Evolutionary conservation across 257 asterid genomes (phyloP).

Genomic region (Petunia secreta): DNA sequence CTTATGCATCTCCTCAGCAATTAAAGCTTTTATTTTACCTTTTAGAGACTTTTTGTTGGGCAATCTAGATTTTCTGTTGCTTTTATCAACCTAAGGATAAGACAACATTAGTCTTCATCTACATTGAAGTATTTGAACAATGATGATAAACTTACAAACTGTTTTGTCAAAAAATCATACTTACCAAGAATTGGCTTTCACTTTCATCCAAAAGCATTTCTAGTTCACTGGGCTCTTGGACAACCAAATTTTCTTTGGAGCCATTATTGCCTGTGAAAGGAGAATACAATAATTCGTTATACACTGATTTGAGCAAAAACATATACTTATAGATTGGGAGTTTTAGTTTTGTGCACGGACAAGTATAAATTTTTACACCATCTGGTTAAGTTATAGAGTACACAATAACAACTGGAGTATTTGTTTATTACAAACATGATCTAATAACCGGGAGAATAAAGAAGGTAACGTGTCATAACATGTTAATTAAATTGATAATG

Average conservation of each 20-base stretch:
- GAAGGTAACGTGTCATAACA: neutral
- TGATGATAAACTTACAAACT: neutral
- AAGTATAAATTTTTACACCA: neutral
- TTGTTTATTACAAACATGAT: neutral
- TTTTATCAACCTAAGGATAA: constrained; percentile 43
- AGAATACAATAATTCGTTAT: neutral
- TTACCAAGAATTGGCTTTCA: constrained; percentile 48
- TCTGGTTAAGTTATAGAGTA: neutral
- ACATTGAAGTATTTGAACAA: neutral
- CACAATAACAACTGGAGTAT: neutral
- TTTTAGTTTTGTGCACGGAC: neutral
- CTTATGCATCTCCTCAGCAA: constrained; percentile 45
- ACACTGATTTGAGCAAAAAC: neutral
- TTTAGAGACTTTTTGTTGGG: constrained; percentile 57
- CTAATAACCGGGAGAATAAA: no score
- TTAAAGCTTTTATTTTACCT: constrained; percentile 58
- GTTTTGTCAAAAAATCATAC: constrained; percentile 18
- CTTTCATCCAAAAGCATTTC: constrained; percentile 44
- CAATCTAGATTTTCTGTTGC: constrained; percentile 29
- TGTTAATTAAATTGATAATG: neutral
- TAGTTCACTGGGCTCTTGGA: constrained; percentile 39
- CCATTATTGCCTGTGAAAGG: constrained; percentile 38
- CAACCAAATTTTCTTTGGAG: constrained; percentile 28
- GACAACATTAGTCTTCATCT: constrained; percentile 8
- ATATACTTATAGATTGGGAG: neutral